These are phyloP conservation scores for Colletotrichum camelliae DNA, from an alignment of 2,329 filamentous ascomycete genomes.

Conservation along the genomic window DNA sequence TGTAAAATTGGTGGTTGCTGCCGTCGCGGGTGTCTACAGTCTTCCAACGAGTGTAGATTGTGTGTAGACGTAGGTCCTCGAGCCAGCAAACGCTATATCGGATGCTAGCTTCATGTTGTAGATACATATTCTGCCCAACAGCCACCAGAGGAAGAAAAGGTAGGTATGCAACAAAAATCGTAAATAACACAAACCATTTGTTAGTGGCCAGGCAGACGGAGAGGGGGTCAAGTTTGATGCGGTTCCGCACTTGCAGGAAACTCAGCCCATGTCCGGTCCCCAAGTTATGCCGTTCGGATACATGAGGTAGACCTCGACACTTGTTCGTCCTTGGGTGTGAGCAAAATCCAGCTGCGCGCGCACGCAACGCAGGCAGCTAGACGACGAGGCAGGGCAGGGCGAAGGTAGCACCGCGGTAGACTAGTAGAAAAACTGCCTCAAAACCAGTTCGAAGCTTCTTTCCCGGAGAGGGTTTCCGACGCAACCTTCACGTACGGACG, in stretches of 20 bases:
- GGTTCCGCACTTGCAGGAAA: neutral
- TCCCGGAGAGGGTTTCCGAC: neutral
- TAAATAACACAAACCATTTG: neutral
- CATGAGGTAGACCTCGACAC: neutral
- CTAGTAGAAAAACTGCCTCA: neutral
- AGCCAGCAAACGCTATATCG: neutral
- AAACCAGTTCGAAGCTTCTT: neutral
- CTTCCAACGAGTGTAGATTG: neutral
- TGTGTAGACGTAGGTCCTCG: neutral
- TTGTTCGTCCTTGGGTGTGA: neutral
- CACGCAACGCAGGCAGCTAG: neutral
- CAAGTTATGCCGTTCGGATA: neutral
- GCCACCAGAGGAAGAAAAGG: neutral
- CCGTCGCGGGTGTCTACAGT: neutral
- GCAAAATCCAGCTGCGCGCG: neutral
- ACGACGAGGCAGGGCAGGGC: neutral
- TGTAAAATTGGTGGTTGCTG: neutral
- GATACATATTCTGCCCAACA: neutral
- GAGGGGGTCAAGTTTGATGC: neutral
- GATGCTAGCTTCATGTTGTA: neutral
- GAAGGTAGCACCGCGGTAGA: neutral
- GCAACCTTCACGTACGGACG: neutral
- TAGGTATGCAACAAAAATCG: neutral
- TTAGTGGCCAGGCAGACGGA: neutral
- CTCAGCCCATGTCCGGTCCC: neutral